Conservation (phyloP, 2,329 filamentous ascomycete species). For the Coniochaeta hoffmannii region DNA sequence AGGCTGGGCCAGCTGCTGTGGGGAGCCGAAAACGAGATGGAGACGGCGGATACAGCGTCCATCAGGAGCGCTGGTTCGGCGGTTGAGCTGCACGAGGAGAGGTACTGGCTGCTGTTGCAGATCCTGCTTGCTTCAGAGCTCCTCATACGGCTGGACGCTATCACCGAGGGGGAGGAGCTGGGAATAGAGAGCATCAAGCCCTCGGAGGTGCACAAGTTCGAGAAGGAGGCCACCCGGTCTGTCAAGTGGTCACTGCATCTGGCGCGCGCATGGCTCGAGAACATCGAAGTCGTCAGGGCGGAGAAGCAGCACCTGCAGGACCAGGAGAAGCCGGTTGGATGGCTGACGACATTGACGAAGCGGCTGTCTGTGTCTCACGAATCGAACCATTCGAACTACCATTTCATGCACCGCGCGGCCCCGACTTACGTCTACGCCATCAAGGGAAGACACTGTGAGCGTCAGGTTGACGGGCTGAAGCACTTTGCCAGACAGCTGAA, state of each 20-base stretch:
- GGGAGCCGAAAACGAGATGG: constrained; percentile 48
- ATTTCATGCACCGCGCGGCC: constrained; percentile 22
- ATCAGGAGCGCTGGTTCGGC: constrained; percentile 39
- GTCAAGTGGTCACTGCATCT: constrained; percentile 62
- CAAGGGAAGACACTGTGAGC: constrained; percentile 45
- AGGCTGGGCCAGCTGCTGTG: constrained; percentile 65
- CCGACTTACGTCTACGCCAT: constrained; percentile 36
- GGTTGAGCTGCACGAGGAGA: constrained; percentile 50
- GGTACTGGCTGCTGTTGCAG: constrained; percentile 61
- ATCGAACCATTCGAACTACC: constrained; percentile 6
- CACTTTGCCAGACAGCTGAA: constrained; percentile 56
- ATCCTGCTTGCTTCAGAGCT: constrained; percentile 59
- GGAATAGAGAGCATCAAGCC: constrained; percentile 43
- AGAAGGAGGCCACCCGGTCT: constrained; percentile 52
- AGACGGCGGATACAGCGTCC: constrained; percentile 42
- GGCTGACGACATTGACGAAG: constrained; percentile 52
- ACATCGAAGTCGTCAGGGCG: constrained; percentile 49
- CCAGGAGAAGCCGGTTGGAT: constrained; percentile 31
- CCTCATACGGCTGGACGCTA: constrained; percentile 55
- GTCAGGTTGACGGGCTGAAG: constrained; percentile 53
- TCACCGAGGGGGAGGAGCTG: constrained; percentile 52
- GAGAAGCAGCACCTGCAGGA: constrained; percentile 19
- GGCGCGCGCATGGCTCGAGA: constrained; percentile 60
- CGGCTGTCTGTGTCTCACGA: constrained; percentile 38
- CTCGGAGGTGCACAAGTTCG: constrained; percentile 53